Evolutionary conservation across 352 stramenopile genomes (phyloP).

Genomic region (Phytopythium montanum): DNA sequence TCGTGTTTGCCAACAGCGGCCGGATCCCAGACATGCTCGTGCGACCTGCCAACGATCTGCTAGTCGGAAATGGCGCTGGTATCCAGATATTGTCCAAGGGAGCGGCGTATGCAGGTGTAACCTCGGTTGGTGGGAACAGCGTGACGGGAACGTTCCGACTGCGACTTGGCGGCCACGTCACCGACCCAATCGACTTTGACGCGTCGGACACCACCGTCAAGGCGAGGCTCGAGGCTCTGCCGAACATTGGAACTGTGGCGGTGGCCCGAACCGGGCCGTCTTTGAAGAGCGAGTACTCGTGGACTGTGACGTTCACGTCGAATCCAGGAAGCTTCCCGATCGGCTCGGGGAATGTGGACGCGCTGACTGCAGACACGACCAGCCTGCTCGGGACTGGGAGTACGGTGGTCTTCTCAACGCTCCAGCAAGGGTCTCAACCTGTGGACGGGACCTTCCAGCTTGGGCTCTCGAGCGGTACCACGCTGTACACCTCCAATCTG

Average conservation of each 20-base stretch:
- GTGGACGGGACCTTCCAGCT: slow-evolving; percentile 68
- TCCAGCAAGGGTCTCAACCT: slow-evolving; percentile 44
- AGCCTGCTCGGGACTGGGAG: slow-evolving; percentile 43
- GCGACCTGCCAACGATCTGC: slow-evolving; percentile 62
- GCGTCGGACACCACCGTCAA: slow-evolving; percentile 91
- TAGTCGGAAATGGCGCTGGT: slow-evolving; percentile 86
- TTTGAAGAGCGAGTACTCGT: slow-evolving; percentile 90
- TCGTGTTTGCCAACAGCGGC: slow-evolving; percentile 91
- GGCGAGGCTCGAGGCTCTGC: slow-evolving; percentile 86
- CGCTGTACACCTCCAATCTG: slow-evolving; percentile 37
- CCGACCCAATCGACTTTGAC: slow-evolving; percentile 89
- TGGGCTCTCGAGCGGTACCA: slow-evolving; percentile 29
- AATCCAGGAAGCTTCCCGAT: slow-evolving; percentile 93
- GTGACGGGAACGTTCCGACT: slow-evolving; percentile 88
- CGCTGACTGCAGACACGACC: slow-evolving; percentile 35
- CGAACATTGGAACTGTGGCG: slow-evolving; percentile 90
- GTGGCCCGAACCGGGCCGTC: slow-evolving; percentile 84
- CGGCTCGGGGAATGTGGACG: slow-evolving; percentile 58
- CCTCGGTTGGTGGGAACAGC: slow-evolving; percentile 85
- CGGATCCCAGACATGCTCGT: slow-evolving; percentile 87
- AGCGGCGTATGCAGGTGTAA: slow-evolving; percentile 23
- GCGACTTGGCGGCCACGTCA: slow-evolving; percentile 84
- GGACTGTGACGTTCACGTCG: slow-evolving; percentile 91
- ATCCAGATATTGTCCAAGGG: slow-evolving; percentile 81
- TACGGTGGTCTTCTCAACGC: slow-evolving; percentile 24